These are phyloP conservation scores for Nicotiana tabacum DNA, from an alignment of 257 asterid species.

Conservation along the genomic window DNA sequence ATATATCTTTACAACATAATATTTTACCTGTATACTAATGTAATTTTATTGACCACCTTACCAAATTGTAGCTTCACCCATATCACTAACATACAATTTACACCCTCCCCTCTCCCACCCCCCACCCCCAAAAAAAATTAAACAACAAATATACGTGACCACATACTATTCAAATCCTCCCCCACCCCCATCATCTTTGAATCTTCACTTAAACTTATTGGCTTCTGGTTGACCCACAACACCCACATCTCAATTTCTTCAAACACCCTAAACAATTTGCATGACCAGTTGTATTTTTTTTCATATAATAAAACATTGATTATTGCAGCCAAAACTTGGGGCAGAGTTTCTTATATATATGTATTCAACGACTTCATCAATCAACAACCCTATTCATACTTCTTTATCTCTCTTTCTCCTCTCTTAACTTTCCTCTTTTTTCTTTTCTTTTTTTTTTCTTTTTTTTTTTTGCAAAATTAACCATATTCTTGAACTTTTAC, in stretches of 20 bases:
- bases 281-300: neutral
- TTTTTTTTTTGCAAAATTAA: neutral
- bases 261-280: slow-evolving; percentile 9
- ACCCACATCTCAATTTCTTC: slow-evolving; percentile 46
- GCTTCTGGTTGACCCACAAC: slow-evolving; percentile 59
- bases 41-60: too few species aligned
- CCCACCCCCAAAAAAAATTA: too few species aligned
- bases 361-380: neutral
- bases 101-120: too few species aligned
- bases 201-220: slow-evolving; percentile 43
- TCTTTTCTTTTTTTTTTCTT: neutral
- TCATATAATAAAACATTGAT: neutral
- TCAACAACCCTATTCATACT: slow-evolving; percentile 13
- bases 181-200: slow-evolving; percentile 21
- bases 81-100: too few species aligned
- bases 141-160: neutral
- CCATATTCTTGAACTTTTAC: neutral
- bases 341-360: neutral
- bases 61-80: too few species aligned
- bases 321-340: neutral
- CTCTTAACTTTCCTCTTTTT: neutral
- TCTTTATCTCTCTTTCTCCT: neutral
- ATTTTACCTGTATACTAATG: too few species aligned
- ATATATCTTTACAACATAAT: too few species aligned
- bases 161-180: neutral